Conservation (phyloP, 1,139 yeast species). For the Saccharomyces hybrid region DNA sequence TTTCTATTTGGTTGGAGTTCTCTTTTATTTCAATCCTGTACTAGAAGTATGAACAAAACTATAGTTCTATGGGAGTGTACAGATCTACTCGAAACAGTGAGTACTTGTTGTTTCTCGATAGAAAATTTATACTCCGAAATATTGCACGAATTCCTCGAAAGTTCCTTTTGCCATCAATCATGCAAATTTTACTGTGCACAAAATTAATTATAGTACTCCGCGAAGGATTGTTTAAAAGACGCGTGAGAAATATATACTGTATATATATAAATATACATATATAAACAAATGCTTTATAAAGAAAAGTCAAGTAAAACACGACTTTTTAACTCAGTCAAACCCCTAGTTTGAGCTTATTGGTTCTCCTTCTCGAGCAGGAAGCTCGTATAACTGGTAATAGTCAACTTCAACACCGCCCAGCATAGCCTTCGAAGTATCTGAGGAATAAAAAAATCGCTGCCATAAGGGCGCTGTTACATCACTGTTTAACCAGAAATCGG, state of each 20-base stretch:
- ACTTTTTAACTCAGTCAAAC: not conserved
- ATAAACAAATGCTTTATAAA: not conserved
- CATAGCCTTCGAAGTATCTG: constrained; percentile 54
- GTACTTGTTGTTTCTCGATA: not conserved
- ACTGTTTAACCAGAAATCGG: constrained; percentile 62
- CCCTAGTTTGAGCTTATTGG: not conserved
- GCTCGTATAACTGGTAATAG: constrained; percentile 51
- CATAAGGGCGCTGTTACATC: constrained; percentile 35
- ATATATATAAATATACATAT: not conserved
- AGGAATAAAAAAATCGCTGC: constrained; percentile 47
- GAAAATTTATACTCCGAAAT: not conserved
- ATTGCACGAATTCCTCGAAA: not conserved
- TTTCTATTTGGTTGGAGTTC: not conserved
- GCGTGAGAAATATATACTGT: not conserved
- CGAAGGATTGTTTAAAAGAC: not conserved
- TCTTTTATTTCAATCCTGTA: not conserved
- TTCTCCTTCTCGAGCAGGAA: constrained; percentile 32
- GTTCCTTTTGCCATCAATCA: not conserved
- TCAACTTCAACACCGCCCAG: constrained; percentile 56
- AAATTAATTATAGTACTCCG: not conserved
- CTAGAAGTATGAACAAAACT: not conserved
- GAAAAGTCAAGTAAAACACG: not conserved
- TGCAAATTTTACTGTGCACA: not conserved
- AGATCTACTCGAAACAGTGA: not conserved
- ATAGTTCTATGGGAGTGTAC: not conserved